Evolutionary conservation across 345 rosid species (phyloP), one percentile per base, ranked within the genome.

Genomic region (Melastoma malabathricum): DNA sequence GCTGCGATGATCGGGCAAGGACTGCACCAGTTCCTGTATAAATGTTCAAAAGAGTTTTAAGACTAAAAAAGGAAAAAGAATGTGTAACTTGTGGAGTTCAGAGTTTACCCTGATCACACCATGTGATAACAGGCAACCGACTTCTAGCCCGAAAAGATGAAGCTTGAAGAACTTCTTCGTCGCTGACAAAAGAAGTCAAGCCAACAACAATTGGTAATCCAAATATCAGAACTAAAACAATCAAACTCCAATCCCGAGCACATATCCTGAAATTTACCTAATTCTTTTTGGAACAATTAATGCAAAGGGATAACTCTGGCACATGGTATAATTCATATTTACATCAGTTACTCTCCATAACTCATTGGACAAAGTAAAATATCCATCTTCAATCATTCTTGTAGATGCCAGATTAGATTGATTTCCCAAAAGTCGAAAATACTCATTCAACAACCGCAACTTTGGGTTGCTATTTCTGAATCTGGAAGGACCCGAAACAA

Each of bases 1-100:
- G 97, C 64, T 87, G 99, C 54, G 99, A 88, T 49, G 98, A 92
- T 50, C 98, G 96, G 55, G 98, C 98, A 65, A 92, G 86, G 62
- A 83, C 98, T 52, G 97, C 98, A 62, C 97, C 98, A 41, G 73
- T 74, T 64, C 50, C 98, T 86, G 64, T 47, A 69, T 60, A 49
- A 48, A 44, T 68, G 56, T 51, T 27, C 61, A 18, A 51, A 23
- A 31, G 44, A 7, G 4, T 19, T 41, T 46, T 47, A 17, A 18
- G 44, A 31, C 16, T 48, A n/a, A 50, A 5, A 48, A 43, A 44
- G 25, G 46, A 53, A 57, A 31, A 39, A 56, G n/a, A 47, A 51
- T 12, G 9, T 27, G 18, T 39, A 18, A 16, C 44, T 41, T 44
- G 41, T 13, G 34, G 29, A 39, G 49, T 22, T 1, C 46, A 59